Base-by-base conservation (phyloP, 768 basidiomycete species). In the Agrocybe pediades region DNA sequence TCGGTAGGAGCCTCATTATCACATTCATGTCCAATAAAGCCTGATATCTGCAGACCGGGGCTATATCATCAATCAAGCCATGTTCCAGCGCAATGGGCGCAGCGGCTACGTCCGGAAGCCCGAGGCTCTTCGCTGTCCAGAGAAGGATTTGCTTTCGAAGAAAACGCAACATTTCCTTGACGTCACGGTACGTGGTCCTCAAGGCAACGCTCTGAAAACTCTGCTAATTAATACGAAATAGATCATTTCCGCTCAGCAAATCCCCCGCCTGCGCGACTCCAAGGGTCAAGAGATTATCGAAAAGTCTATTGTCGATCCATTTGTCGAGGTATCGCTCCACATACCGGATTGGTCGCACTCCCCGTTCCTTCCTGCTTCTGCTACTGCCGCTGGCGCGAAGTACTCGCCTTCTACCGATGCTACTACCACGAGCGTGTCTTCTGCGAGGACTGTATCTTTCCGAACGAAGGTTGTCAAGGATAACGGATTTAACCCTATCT, bases 31-130 rank as follows among this genome's bases (percentile, higher is more conserved):
- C 7, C 16, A 17, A 41, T 49, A 2, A 45, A 49, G 49, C 27
- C 45, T 48, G 20, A 36, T 49, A 19, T 11, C 16, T 29, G 1
- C 67, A 94, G 95, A 98, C 70, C 71, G 93, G 46, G 95, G 93
- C 2, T 90, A 88, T 64, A 86, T 88, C 75, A 92, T 98, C 68
- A 99, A 97, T 64, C 85, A 90, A 55, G 92, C 95, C 6, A 95
- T 98, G 92, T 99, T 99, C 70, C 86, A 88, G 58, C 80, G 90
- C 3, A 95, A 96, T 60, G 90, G 89, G n/a, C 81, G 89, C 5
- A 78, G 83, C 1, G 96, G 96, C 0, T 97, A 92, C 63, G 86
- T 99, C 1, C 81, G 97, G 36, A 97, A 98, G 66, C 96, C 96
- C 1, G 77, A 77, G 2, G 84, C 88, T 2, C 77, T 98, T 9